Percentiles rank a stretch among this genome's conserved stretches.
Evolutionary conservation across 2,329 filamentous ascomycete species (phyloP).

Genomic region (Apiospora pterosperma): DNA sequence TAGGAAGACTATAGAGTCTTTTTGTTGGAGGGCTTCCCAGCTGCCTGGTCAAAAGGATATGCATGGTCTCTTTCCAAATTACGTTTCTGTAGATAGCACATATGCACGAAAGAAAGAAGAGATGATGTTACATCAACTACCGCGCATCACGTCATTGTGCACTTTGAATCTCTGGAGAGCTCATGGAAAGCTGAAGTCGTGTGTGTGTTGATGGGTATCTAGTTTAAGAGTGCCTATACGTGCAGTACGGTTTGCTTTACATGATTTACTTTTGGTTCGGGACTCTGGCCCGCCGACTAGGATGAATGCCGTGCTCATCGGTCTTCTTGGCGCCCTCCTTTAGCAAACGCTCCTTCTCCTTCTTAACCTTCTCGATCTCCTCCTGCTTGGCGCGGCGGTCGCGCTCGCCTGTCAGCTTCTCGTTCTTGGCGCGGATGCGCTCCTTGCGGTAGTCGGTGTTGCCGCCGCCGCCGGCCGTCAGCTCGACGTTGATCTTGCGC

Average conservation of each 20-base stretch:
- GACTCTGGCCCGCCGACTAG: slow-evolving; percentile 42
- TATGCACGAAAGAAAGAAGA: slow-evolving; percentile 5
- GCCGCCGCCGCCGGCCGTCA: slow-evolving; percentile 86
- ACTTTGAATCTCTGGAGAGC: too few relatives aligned
- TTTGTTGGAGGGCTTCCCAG: not conserved
- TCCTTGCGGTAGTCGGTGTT: slow-evolving; percentile 69
- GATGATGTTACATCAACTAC: not conserved
- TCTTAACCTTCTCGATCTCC: slow-evolving; percentile 38
- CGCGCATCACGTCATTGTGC: not conserved
- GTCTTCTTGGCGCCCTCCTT: slow-evolving; percentile 24
- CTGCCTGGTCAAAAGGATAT: slow-evolving; percentile 3
- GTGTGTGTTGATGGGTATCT: not conserved
- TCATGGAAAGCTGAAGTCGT: not conserved
- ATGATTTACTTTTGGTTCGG: slow-evolving; percentile 5
- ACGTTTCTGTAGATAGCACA: slow-evolving; percentile 13
- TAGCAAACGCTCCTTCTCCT: slow-evolving; percentile 23
- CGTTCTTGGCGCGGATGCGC: slow-evolving; percentile 83
- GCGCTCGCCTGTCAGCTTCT: slow-evolving; percentile 70
- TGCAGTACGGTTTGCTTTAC: not conserved
- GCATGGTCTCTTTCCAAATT: slow-evolving; percentile 5
- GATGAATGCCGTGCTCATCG: slow-evolving; percentile 42
- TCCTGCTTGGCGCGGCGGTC: slow-evolving; percentile 42
- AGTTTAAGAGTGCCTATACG: not conserved
- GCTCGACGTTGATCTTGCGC: slow-evolving; percentile 86
- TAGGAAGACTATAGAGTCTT: not conserved